These are phyloP conservation scores for Suillus hirtellus DNA, from an alignment of 768 basidiomycete genomes.

Conservation along the genomic window DNA sequence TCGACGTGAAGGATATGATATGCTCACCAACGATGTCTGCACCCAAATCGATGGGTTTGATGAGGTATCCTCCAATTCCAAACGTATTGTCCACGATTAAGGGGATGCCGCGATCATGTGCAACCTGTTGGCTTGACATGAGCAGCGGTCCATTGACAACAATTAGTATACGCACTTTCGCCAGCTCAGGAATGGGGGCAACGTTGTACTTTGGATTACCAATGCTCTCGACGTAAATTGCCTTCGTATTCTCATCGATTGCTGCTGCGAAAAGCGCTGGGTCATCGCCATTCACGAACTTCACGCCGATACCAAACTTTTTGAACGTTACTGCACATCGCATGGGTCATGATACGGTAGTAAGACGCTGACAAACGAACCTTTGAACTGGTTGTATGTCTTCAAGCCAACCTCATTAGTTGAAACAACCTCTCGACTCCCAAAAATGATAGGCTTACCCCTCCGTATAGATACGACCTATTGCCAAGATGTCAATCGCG, in stretches of 20 bases:
- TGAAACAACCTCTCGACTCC: neutral
- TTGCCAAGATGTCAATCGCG: neutral
- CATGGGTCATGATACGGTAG: neutral
- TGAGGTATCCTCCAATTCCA: constrained; percentile 58
- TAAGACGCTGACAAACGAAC: constrained; percentile 23
- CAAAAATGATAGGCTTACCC: constrained; percentile 37
- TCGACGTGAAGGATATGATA: neutral
- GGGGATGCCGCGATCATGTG: constrained; percentile 59
- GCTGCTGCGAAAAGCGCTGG: constrained; percentile 48
- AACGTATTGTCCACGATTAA: constrained; percentile 69
- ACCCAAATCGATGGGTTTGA: constrained; percentile 55
- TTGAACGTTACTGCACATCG: constrained; percentile 47
- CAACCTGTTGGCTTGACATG: constrained; percentile 40
- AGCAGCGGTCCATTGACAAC: neutral
- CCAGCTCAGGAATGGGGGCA: constrained; percentile 52
- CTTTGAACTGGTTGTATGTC: constrained; percentile 69
- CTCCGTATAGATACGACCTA: constrained; percentile 59
- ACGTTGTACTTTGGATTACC: constrained; percentile 63
- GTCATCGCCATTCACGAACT: constrained; percentile 50
- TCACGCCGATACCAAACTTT: constrained; percentile 53
- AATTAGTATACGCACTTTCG: constrained; percentile 39
- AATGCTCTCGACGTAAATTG: constrained; percentile 58
- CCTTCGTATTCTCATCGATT: constrained; percentile 63
- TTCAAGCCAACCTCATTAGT: constrained; percentile 16
- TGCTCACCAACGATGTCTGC: constrained; percentile 52